Evolutionary conservation across 371 early-diverging fungal species (phyloP), one percentile per base, ranked within the genome.

Genomic region (Mucor piriformis): DNA sequence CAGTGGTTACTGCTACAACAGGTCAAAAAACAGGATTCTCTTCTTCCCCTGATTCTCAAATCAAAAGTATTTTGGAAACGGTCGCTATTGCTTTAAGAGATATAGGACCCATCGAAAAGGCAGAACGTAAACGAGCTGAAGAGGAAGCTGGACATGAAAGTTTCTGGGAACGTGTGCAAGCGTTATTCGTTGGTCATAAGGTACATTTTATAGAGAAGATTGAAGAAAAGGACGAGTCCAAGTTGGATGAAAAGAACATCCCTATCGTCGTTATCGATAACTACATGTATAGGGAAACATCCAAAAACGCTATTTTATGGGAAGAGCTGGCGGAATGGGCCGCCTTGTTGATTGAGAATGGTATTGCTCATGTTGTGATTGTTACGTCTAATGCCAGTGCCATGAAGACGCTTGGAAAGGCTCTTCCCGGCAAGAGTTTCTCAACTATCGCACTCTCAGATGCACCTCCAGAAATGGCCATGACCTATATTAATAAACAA

Each of bases 241-340:
- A 63, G 15, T 23, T 29, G 34, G 59, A 59, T 20, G 56, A 65
- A 20, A 61, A 73, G 51, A 73, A 76, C 34, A 83, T 90, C 43
- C 98, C 98, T 11, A 90, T 97, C 23, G 81, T 97, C 10, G 81
- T 97, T 15, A 89, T 97, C 69, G 92, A 92, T 42, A 90, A 90
- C 27, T 95, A 86, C 67, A 82, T 94, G 87, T 78, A 81, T 53
- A 83, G 86, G 56, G 92, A 91, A 44, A 83, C 84, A 6, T 71
- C 78, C 20, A 74, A 81, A 49, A 72, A 81, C 11, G 73, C 83
- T 7, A 66, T 77, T 10, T 70, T 92, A 29, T 90, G 91, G 81
- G 86, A 88, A 13, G 74, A 84, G 18, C 47, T 96, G 13, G 83
- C 95, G 6, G 87, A 95, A 52, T 92, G 91, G 88, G 88, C 89